A percentile compares a stretch with the other conserved stretches of the same genome.
These are phyloP conservation scores for Polytolypa hystricis DNA, from an alignment of 2,329 filamentous ascomycete genomes.

Conservation along the genomic window DNA sequence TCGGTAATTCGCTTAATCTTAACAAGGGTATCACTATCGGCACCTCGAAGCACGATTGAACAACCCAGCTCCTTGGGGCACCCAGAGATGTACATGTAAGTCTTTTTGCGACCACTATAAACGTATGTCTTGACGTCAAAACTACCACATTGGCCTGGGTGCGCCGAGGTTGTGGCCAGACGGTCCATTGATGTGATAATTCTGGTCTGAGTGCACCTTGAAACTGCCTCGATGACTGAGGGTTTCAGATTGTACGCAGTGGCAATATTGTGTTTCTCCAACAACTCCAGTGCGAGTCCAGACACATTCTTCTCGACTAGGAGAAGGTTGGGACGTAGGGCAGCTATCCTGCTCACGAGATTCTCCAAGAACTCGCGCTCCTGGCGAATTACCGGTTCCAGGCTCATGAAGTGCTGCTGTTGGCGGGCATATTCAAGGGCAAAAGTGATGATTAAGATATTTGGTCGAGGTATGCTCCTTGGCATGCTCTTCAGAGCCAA, in stretches of 20 bases:
- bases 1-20: conserved; percentile 90
- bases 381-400: conserved; percentile 92
- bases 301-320: conserved; percentile 91
- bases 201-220: conserved; percentile 79
- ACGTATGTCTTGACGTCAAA: conserved; percentile 97
- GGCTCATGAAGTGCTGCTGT: conserved; percentile 91
- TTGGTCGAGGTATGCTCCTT: conserved; percentile 68
- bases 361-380: conserved; percentile 89
- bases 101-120: conserved; percentile 74
- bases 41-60: conserved; percentile 83
- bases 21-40: conserved; percentile 56
- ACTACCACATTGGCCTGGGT: conserved; percentile 67
- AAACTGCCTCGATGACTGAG: conserved; percentile 88
- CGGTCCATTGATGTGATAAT: conserved; percentile 95
- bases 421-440: conserved; percentile 92
- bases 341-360: conserved; percentile 81
- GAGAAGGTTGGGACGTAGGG: conserved; percentile 71
- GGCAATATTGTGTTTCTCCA: conserved; percentile 79
- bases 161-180: conserved; percentile 62
- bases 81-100: conserved; percentile 88
- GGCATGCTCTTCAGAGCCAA: conserved; percentile 94
- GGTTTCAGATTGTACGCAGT: conserved; percentile 96
- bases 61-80: conserved; percentile 84
- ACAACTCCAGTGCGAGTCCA: conserved; percentile 75
- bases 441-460: conserved; percentile 87